phyloP scores from a whole-genome alignment of 306 rosid species.

The Rosa persica region DNA sequence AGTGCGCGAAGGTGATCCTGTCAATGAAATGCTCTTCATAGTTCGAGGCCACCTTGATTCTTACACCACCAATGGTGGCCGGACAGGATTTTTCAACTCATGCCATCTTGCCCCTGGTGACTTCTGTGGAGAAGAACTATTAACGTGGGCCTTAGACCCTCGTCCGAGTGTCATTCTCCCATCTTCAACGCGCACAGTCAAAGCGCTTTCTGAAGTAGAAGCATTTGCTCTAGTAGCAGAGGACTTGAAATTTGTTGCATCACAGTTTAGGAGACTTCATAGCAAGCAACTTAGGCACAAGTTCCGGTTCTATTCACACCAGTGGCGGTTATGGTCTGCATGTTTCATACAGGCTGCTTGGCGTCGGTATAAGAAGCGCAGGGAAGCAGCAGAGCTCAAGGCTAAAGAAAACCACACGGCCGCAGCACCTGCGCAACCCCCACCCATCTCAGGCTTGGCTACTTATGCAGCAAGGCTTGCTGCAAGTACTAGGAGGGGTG shows the following conservation, averaged over 20 bases:
- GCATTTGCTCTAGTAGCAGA: conserved; percentile 93
- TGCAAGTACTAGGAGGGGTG: conserved; percentile 39
- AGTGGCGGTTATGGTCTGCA: conserved; percentile 91
- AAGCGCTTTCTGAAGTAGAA: conserved; percentile 80
- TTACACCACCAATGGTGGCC: conserved; percentile 89
- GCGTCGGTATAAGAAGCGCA: conserved; percentile 67
- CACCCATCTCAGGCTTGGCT: conserved; percentile 25
- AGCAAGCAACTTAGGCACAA: conserved; percentile 80
- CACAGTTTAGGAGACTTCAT: conserved; percentile 77
- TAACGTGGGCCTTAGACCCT: conserved; percentile 96
- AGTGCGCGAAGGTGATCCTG: conserved; percentile 89
- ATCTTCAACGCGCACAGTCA: conserved; percentile 80
- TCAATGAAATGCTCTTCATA: conserved; percentile 90
- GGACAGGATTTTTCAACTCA: conserved; percentile 90
- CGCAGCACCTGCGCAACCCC: conserved; percentile 29
- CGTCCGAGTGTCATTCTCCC: conserved; percentile 69
- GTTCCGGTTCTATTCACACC: conserved; percentile 84
- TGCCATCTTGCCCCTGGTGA: conserved; percentile 77
- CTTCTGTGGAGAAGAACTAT: conserved; percentile 90
- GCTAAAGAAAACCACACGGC: conserved; percentile 36
- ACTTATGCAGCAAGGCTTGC: conserved; percentile 26
- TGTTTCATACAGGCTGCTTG: conserved; percentile 87
- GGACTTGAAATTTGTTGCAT: conserved; percentile 85
- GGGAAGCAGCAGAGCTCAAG: conserved; percentile 48
- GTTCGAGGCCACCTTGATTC: conserved; percentile 91